phyloP scores from a whole-genome alignment of 805 yeast genomes.

The Saturnispora bothae region DNA sequence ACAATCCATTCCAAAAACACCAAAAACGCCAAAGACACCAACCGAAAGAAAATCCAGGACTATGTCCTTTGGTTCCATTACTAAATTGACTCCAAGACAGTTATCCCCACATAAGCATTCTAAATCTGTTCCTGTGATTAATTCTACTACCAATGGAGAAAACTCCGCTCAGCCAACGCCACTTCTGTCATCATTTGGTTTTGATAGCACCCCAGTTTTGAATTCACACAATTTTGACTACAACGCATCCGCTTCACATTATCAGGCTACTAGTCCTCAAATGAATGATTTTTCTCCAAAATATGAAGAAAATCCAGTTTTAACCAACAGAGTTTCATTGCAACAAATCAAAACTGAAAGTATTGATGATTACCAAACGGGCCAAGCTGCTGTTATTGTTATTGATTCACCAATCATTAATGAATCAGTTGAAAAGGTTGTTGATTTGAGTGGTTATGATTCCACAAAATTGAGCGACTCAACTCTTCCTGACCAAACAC shows the following conservation, averaged over 20 bases:
- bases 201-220: conserved; percentile 10
- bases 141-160: not conserved
- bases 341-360: conserved; percentile 8
- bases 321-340: conserved; percentile 4
- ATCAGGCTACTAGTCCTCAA: not conserved
- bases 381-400: conserved; percentile 11
- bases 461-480: conserved; percentile 1
- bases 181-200: conserved; percentile 19
- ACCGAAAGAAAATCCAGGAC: conserved; percentile 3
- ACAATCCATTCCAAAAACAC: not conserved
- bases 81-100: conserved; percentile 1
- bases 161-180: conserved; percentile 7
- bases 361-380: conserved; percentile 8
- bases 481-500: not conserved
- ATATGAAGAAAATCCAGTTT: conserved; percentile 4
- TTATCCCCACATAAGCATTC: conserved; percentile 10
- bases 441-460: not conserved
- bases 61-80: conserved; percentile 5
- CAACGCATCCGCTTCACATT: not conserved
- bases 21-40: not conserved
- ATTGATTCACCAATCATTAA: conserved; percentile 5
- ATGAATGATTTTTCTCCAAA: conserved; percentile 3
- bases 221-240: not conserved
- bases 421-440: conserved; percentile 5
- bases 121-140: conserved; percentile 6